A percentile compares a stretch with the other conserved stretches of the same genome.
phyloP scores from a whole-genome alignment of 2,329 filamentous ascomycete genomes.

The Raffaelea ambrosiae region DNA sequence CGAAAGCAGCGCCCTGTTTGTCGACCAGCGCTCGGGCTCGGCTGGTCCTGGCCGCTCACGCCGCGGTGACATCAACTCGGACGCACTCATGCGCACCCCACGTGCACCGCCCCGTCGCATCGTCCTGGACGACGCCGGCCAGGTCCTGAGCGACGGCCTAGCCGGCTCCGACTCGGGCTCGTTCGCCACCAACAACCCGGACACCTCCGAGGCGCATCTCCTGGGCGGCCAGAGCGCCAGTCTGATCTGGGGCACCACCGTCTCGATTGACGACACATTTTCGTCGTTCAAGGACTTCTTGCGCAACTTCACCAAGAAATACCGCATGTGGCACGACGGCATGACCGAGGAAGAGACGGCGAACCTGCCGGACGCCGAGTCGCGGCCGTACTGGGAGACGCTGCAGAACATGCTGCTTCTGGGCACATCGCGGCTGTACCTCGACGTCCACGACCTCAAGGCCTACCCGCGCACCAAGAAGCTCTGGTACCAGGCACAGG shows the following conservation, averaged over 20 bases:
- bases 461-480: conserved; percentile 88
- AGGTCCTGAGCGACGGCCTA: conserved; percentile 44
- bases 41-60: conserved; percentile 53
- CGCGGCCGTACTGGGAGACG: conserved; percentile 75
- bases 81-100: conserved; percentile 52
- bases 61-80: conserved; percentile 79
- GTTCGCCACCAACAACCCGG: conserved; percentile 60
- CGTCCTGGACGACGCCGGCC: conserved; percentile 46
- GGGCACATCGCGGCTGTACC: conserved; percentile 73
- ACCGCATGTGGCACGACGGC: conserved; percentile 87
- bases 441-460: conserved; percentile 84
- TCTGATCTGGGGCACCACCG: conserved; percentile 95
- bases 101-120: conserved; percentile 46
- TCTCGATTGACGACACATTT: conserved; percentile 86
- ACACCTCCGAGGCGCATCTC: conserved; percentile 83
- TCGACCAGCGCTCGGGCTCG: conserved; percentile 51
- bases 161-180: conserved; percentile 50
- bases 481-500: conserved; percentile 89
- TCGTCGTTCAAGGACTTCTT: conserved; percentile 86
- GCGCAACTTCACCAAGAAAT: conserved; percentile 85
- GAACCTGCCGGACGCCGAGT: conserved; percentile 60
- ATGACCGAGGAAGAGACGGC: conserved; percentile 67
- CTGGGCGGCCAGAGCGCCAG: conserved; percentile 74
- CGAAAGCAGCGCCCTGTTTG: conserved; percentile 81
- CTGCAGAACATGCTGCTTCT: conserved; percentile 87